Evolutionary conservation across 1,284 basidiomycete genomes (phyloP), one percentile per base, ranked within the genome.

Genomic region (Sporisorium exsertum): DNA sequence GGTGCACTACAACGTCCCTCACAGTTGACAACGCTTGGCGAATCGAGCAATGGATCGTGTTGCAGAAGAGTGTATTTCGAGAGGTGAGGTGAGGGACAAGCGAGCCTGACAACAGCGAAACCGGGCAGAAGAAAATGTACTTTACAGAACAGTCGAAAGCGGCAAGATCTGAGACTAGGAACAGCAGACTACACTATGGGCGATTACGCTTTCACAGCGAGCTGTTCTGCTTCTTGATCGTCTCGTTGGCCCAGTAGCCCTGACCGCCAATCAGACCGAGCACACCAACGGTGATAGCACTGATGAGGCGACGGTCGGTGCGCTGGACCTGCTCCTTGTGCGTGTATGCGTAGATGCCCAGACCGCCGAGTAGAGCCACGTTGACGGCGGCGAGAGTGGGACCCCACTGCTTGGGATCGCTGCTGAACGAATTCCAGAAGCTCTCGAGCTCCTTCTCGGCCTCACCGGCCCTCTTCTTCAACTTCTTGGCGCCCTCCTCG

Each of bases 331-430:
- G 53, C 49, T 80, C 77, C 72, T 75, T 71, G 74, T 82, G 74
- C 40, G 71, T 75, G 82, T 84, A 85, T 15, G 79, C 84, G 59
- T 77, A 82, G 64, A 81, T 56, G 32, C 84, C 83, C 40, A 83
- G 56, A 29, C 82, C 81, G 46, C 80, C 83, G 22, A 85, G 73
- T 6, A 84, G 45, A 9, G 77, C 81, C 20, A 76, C 77, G 69
- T 85, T 84, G 64, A 81, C 73, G n/a, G 75, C 79, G 51, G 79
- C 80, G 29, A 85, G 81, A 3, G 81, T 66, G 29, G 83, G 70
- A 47, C 66, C 73, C 84, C 84, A 85, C 67, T 78, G 78, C 68
- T 79, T 77, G 55, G 82, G 82, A 52, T 83, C 77, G 66, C 52
- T 59, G 32, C 78, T 80, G 70, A 85, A 83, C 42, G 67, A 53